Evolutionary conservation across 495 filamentous ascomycete species (phyloP).

Genomic region (Entonaema liquescens): DNA sequence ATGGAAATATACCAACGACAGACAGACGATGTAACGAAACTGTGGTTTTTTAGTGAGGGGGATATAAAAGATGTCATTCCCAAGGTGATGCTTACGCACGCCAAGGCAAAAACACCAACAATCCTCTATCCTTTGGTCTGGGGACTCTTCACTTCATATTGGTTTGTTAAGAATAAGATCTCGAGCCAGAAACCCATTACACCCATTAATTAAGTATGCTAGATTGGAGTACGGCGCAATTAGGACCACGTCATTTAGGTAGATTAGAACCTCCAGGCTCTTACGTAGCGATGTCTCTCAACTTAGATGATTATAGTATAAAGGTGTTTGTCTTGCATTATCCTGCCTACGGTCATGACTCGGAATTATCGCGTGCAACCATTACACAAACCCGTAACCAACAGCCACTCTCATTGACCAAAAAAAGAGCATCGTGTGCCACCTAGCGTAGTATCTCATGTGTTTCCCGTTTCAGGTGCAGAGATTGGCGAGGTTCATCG

Average conservation of each 20-base stretch:
- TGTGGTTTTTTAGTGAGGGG: slow-evolving; percentile 45
- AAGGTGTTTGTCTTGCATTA: slow-evolving; percentile 1
- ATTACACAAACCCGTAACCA: neutral
- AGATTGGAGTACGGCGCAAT: slow-evolving; percentile 13
- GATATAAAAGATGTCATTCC: slow-evolving; percentile 29
- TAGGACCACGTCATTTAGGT: neutral
- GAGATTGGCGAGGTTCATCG: slow-evolving; percentile 23
- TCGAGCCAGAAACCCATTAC: neutral
- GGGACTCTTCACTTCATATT: slow-evolving; percentile 17
- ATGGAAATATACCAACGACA: slow-evolving; percentile 46
- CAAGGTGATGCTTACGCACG: slow-evolving; percentile 28
- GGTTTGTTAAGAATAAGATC: slow-evolving; percentile 18
- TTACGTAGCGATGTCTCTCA: slow-evolving; percentile 7
- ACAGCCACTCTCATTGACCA: neutral
- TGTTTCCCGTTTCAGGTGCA: slow-evolving; percentile 26
- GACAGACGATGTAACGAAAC: slow-evolving; percentile 41
- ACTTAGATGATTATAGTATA: slow-evolving; percentile 4
- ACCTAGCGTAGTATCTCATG: neutral
- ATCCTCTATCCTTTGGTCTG: slow-evolving; percentile 25
- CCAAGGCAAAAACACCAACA: slow-evolving; percentile 20
- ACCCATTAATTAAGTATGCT: neutral
- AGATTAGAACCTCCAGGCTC: neutral
- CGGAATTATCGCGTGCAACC: slow-evolving; percentile 12
- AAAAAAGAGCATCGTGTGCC: slow-evolving; percentile 12
- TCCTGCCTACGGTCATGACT: slow-evolving; percentile 1